phyloP scores from a whole-genome alignment of 805 yeast genomes.

The Cyberlindnera euphorbiae region DNA sequence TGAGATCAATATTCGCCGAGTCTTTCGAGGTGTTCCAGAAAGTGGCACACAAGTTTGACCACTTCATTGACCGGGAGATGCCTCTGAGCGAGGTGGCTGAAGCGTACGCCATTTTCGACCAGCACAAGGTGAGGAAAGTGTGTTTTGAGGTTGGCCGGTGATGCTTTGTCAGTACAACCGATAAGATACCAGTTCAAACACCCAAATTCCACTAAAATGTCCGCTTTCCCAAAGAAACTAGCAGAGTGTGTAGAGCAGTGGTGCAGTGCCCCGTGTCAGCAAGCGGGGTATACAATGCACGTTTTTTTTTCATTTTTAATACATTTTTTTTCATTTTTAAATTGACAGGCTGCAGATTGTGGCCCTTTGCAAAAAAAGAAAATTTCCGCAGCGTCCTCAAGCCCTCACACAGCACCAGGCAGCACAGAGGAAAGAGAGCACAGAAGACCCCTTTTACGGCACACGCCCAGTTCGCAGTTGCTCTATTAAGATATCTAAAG shows the following conservation, averaged over 20 bases:
- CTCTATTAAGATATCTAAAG: no score
- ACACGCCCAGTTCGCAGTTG: not conserved
- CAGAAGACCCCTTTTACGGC: not conserved
- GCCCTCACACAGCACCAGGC: not conserved
- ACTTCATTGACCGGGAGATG: slow-evolving; percentile 46
- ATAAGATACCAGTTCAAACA: not conserved
- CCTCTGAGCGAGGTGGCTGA: slow-evolving; percentile 40
- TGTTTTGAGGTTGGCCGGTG: slow-evolving; percentile 33
- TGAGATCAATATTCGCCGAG: slow-evolving; percentile 50
- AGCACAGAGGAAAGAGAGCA: not conserved
- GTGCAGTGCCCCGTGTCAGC: no score
- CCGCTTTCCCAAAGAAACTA: no score
- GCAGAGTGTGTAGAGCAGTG: no score
- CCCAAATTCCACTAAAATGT: no score
- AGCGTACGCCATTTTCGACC: slow-evolving; percentile 48
- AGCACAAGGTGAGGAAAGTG: slow-evolving; percentile 50
- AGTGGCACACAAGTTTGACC: slow-evolving; percentile 40
- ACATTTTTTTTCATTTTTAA: no score
- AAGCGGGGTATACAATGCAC: no score
- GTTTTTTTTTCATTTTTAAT: no score
- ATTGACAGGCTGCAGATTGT: no score
- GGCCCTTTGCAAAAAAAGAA: not conserved
- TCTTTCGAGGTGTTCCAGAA: slow-evolving; percentile 43
- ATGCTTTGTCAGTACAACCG: not conserved
- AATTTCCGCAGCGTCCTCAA: not conserved